Evolutionary conservation across 2,329 filamentous ascomycete species (phyloP), one percentile per base, ranked within the genome.

Genomic region (Apiospora rasikravindrae): DNA sequence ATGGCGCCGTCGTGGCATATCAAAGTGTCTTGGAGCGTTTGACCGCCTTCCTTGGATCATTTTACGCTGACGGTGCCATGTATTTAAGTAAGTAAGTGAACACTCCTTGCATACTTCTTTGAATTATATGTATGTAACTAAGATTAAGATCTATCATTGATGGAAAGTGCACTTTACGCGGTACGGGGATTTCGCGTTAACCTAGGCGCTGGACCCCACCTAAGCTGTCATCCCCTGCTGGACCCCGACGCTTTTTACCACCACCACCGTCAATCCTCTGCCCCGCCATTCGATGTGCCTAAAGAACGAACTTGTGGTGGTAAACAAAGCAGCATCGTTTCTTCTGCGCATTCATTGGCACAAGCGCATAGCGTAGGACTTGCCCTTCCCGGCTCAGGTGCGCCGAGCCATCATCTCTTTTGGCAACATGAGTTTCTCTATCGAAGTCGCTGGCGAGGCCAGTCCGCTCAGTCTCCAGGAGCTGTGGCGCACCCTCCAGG

Each of bases 401-500:
- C 26, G 57, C 19, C 33, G n/a, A 14, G 49, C 26, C 49, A 26
- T 51, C n/a, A 51, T 26, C n/a, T 51, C n/a, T 51, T 11, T 24
- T 71, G 22, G 67, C 74, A 75, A 73, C 78, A 94, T 94, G 92
- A 89, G 86, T 80, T 92, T 92, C 81, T 83, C 88, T 73, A 90
- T 97, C 79, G 94, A 97, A 84, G 91, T 94, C 73, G 89, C 93
- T 8, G 95, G 93, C 75, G 94, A 96, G 84, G 92, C 94, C 64
- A 94, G 88, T 76, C 93, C 93, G 71, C 85, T 95, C 74, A 90
- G 82, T 73, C 82, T 88, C 72, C 85, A 88, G 72, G 89, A 91
- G 79, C 87, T 95, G 37, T 90, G 89, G 78, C 88, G 89, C 74
- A 88, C 89, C 14, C 84, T 95, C 70, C 85, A 90, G 73, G 85